A percentile compares a stretch with the other conserved stretches of the same genome.
These are phyloP conservation scores for Tetragonia tetragonoides DNA, from an alignment of 148 eudicot genomes.

Conservation along the genomic window DNA sequence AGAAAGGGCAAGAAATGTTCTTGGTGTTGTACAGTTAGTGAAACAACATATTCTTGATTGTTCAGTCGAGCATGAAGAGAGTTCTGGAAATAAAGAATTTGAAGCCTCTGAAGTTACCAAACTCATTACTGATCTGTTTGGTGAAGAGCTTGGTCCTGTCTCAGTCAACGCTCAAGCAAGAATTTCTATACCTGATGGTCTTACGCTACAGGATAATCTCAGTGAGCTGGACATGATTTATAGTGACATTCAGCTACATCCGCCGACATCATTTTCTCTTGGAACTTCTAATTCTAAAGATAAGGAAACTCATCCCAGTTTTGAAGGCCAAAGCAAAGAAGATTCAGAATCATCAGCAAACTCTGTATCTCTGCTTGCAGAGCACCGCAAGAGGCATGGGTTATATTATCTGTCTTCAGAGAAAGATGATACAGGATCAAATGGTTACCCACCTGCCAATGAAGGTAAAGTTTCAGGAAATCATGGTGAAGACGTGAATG, in stretches of 20 bases:
- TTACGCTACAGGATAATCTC: conserved; percentile 59
- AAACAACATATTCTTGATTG: conserved; percentile 37
- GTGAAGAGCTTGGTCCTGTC: conserved; percentile 84
- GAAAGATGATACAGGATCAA: conserved; percentile 38
- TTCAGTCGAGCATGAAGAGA: conserved; percentile 29
- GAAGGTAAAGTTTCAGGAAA: conserved; percentile 40
- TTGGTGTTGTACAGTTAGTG: conserved; percentile 62
- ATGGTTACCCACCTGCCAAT: conserved; percentile 75
- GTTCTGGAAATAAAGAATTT: conserved; percentile 25
- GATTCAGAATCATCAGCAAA: conserved; percentile 48
- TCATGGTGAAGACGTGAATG: conserved; percentile 40
- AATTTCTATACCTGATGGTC: conserved; percentile 66
- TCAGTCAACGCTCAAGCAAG: conserved; percentile 70
- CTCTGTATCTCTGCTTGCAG: conserved; percentile 65
- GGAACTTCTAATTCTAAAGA: conserved; percentile 35
- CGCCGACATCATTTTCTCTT: conserved; percentile 51
- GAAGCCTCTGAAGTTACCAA: conserved; percentile 42
- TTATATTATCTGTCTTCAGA: conserved; percentile 79
- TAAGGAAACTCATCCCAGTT: conserved; percentile 25
- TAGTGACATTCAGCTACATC: conserved; percentile 44
- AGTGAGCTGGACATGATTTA: conserved; percentile 63
- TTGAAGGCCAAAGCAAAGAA: conserved; percentile 35
- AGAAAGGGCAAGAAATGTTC: conserved; percentile 73
- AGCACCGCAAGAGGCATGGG: conserved; percentile 80
- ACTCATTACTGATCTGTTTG: conserved; percentile 48